These are phyloP conservation scores for Phlyctochytrium arcticum DNA, from an alignment of 192 early-diverging fungal genomes.

Conservation along the genomic window DNA sequence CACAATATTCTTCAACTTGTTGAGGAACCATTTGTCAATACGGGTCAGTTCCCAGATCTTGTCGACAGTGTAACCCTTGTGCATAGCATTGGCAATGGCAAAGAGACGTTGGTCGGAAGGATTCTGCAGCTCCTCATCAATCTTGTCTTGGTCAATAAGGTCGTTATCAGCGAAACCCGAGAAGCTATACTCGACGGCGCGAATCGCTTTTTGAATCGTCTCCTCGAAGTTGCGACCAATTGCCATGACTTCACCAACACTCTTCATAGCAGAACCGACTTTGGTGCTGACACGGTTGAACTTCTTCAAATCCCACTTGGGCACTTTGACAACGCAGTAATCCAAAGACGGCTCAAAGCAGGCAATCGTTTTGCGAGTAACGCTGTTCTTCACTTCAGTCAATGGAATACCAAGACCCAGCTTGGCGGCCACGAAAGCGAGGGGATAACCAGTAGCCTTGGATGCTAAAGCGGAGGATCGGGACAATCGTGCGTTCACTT, in stretches of 20 bases:
- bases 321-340: slow-evolving; percentile 95
- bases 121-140: slow-evolving; percentile 84
- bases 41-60: slow-evolving; percentile 84
- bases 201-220: slow-evolving; percentile 94
- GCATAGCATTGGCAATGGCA: slow-evolving; percentile 93
- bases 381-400: slow-evolving; percentile 81
- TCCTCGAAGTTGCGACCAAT: slow-evolving; percentile 98
- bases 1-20: slow-evolving; percentile 86
- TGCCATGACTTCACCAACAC: slow-evolving; percentile 98
- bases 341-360: slow-evolving; percentile 97
- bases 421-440: slow-evolving; percentile 98
- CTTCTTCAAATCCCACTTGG: slow-evolving; percentile 94
- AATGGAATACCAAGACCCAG: slow-evolving; percentile 87
- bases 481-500: slow-evolving; percentile 95
- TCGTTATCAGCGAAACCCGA: slow-evolving; percentile 70
- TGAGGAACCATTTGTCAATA: slow-evolving; percentile 98
- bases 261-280: slow-evolving; percentile 89
- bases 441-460: slow-evolving; percentile 97
- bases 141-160: slow-evolving; percentile 62
- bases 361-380: slow-evolving; percentile 91
- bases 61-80: slow-evolving; percentile 90
- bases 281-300: slow-evolving; percentile 86
- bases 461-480: slow-evolving; percentile 82
- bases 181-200: slow-evolving; percentile 83
- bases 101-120: slow-evolving; percentile 95